A percentile compares a stretch with the other conserved stretches of the same genome.
phyloP scores from a whole-genome alignment of 2,329 filamentous ascomycete genomes.

The Arthroderma uncinatum region DNA sequence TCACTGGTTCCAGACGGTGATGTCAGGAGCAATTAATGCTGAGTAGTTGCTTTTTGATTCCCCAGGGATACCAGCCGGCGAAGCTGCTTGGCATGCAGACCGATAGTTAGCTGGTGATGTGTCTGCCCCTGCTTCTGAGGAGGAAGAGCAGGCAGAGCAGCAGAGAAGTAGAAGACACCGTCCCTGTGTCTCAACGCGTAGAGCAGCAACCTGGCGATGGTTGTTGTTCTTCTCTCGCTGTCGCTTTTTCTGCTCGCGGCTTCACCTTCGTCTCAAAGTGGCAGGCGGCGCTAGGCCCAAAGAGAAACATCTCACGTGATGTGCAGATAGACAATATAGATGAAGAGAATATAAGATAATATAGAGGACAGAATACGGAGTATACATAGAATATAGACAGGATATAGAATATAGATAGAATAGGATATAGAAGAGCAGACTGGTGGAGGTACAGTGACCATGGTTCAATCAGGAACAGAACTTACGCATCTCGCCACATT shows the following conservation, averaged over 20 bases:
- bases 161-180: background rate
- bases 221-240: background rate
- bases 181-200: background rate
- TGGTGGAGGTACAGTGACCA: too few species aligned
- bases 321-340: background rate
- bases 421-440: background rate
- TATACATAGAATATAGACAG: background rate
- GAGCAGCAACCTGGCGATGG: background rate
- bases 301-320: slow-evolving; percentile 1
- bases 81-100: slow-evolving; percentile 24
- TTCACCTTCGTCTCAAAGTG: background rate
- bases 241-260: background rate
- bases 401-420: background rate
- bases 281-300: background rate
- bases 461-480: background rate
- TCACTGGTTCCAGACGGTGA: background rate
- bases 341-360: background rate
- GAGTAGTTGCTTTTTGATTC: slow-evolving; percentile 14
- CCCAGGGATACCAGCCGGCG: slow-evolving; percentile 28
- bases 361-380: background rate
- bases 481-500: background rate
- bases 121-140: background rate
- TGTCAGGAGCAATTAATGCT: slow-evolving; percentile 10
- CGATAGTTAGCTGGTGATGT: slow-evolving; percentile 1
- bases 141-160: background rate